Base-by-base conservation (phyloP, 495 filamentous ascomycete genomes). In the Niebla homalea region DNA sequence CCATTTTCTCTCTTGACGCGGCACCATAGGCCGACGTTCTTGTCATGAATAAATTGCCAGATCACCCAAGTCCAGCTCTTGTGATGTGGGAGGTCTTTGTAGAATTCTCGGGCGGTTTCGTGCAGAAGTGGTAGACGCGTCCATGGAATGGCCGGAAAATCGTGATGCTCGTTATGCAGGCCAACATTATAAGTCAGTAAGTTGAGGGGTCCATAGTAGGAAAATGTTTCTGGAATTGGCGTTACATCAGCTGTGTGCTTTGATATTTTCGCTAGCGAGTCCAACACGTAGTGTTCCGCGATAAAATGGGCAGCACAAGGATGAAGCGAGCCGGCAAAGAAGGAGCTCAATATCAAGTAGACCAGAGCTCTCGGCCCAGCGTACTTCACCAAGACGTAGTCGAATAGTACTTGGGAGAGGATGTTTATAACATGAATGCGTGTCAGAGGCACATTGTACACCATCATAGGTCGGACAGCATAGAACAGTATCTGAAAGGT, bases 401-500 rank as follows among this genome's bases (percentile, higher is more conserved):
- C 88, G 70, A 99, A 94, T 51, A 66, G 57, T 5, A 92, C 50
- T 64, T 99, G 89, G 5, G 72, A 71, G 55, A 69, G 55, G 14
- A 97, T 69, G 70, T 99, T 99, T 58, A 87, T 60, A 44, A 79
- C 66, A 68, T 96, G 90, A 49, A 95, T 80, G 60, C 70, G 75
- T 45, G 93, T 97, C 63, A 97, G 76, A 21, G 89, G 87, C 2
- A 96, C 74, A 58, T 80, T 76, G 73, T 93, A 93, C 56, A 99
- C 77, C 69, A 89, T 82, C 83, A 96, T 93, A 46, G 93, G 93
- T 4, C 93, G 87, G n/a, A 99, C 61, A 61, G 93, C 93, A 74
- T 99, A 99, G 79, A 99, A 99, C 62, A 99, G 72, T 64, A 99
- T 96, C 68, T 99, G 93, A 71, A 96, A 97, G 57, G 93, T 97